Evolutionary conservation across 306 rosid genomes (phyloP).

Genomic region (Purshia tridentata): DNA sequence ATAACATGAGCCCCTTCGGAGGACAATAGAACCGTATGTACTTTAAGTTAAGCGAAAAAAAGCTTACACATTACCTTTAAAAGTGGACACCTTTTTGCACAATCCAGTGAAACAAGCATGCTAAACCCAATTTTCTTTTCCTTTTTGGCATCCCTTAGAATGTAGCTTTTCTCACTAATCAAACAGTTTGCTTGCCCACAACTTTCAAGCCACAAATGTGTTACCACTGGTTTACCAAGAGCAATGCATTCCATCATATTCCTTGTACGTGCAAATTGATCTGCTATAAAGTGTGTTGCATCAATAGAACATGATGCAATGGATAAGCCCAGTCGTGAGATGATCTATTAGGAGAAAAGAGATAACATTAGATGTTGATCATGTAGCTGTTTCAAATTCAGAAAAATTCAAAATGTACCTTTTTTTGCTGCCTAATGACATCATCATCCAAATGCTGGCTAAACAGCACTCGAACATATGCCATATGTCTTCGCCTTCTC

Average conservation of each 20-base stretch:
- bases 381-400: neutral
- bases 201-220: slow-evolving; percentile 88
- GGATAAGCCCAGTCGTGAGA: slow-evolving; percentile 60
- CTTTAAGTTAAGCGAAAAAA: slow-evolving; percentile 11
- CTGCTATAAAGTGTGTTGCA: slow-evolving; percentile 89
- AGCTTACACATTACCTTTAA: slow-evolving; percentile 43
- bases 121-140: slow-evolving; percentile 88
- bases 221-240: slow-evolving; percentile 85
- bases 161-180: slow-evolving; percentile 80
- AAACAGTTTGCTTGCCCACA: slow-evolving; percentile 89
- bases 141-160: slow-evolving; percentile 80
- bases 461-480: slow-evolving; percentile 60
- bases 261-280: slow-evolving; percentile 81
- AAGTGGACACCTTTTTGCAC: slow-evolving; percentile 68
- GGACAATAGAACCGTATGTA: slow-evolving; percentile 11
- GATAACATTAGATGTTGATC: slow-evolving; percentile 19
- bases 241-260: slow-evolving; percentile 94
- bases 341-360: slow-evolving; percentile 44
- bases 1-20: neutral
- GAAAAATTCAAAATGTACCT: slow-evolving; percentile 46
- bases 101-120: slow-evolving; percentile 76
- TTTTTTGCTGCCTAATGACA: slow-evolving; percentile 80
- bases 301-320: slow-evolving; percentile 61
- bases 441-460: slow-evolving; percentile 75
- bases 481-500: slow-evolving; percentile 74